Evolutionary conservation across 2,329 filamentous ascomycete genomes (phyloP).

Genomic region (Monosporascus cannonballus): DNA sequence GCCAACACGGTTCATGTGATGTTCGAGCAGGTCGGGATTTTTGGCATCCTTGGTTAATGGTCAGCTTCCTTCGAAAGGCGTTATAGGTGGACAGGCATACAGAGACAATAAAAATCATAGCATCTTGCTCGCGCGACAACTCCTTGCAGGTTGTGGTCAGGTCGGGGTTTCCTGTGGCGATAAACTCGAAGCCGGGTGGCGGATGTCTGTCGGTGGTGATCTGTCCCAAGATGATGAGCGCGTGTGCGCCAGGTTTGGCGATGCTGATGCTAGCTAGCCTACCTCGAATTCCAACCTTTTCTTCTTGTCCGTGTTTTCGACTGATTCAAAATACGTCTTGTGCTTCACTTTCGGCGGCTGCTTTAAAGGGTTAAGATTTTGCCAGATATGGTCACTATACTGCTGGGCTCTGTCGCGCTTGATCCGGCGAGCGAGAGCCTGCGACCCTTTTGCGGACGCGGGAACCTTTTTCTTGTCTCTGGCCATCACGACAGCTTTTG

Average conservation of each 20-base stretch:
- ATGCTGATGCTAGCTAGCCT: conserved; percentile 15
- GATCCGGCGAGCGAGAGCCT: conserved; percentile 19
- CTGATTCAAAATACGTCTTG: conserved; percentile 57
- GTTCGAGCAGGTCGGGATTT: conserved; percentile 32
- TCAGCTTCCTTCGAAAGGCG: conserved; percentile 9
- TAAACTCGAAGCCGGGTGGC: conserved; percentile 56
- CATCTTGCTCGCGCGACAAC: conserved; percentile 53
- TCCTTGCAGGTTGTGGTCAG: conserved; percentile 59
- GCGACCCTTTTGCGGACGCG: conserved; percentile 17
- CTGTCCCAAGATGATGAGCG: conserved; percentile 31
- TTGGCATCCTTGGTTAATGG: conserved; percentile 23
- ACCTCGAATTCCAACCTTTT: conserved; percentile 60
- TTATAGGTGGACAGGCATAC: conserved; percentile 33
- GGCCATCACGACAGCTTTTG: conserved; percentile 19
- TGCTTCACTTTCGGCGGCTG: conserved; percentile 45
- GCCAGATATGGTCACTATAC: conserved; percentile 21
- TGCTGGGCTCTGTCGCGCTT: conserved; percentile 23
- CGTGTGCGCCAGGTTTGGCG: conserved; percentile 1
- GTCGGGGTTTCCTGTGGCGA: conserved; percentile 56
- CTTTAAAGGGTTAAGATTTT: conserved; percentile 24
- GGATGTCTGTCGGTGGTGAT: conserved; percentile 45
- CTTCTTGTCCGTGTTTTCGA: conserved; percentile 59
- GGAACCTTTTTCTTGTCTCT: conserved; percentile 26
- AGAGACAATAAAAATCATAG: conserved; percentile 62
- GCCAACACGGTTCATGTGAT: conserved; percentile 53